Percentiles rank a stretch among this genome's conserved stretches.
These are phyloP conservation scores for Paradendryphiella salina DNA, from an alignment of 2,329 filamentous ascomycete genomes.

Conservation along the genomic window DNA sequence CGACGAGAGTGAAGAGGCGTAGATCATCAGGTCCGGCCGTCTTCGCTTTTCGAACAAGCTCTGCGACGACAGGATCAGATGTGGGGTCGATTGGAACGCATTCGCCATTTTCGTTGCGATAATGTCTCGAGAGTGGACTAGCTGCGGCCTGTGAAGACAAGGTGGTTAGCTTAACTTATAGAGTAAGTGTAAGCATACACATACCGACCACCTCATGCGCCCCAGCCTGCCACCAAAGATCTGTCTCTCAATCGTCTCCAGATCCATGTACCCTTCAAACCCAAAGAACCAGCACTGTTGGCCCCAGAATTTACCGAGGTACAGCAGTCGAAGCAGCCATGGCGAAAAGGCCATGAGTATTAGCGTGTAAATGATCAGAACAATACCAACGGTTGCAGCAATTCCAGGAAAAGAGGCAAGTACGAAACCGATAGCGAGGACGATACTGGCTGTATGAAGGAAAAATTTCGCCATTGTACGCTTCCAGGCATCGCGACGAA, in stretches of 20 bases:
- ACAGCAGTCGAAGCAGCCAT: conserved; percentile 44
- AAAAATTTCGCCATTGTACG: conserved; percentile 28
- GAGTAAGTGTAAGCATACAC: not conserved
- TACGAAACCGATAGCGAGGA: conserved; percentile 21
- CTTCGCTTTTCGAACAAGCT: conserved; percentile 30
- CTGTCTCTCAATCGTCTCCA: conserved; percentile 45
- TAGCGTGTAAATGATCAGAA: conserved; percentile 32
- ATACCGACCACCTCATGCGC: conserved; percentile 46
- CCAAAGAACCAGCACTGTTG: conserved; percentile 52
- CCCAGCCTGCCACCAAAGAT: conserved; percentile 47
- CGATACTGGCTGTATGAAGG: conserved; percentile 24
- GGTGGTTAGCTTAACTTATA: no score
- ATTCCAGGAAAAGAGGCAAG: conserved; percentile 9
- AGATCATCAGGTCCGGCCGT: conserved; percentile 31
- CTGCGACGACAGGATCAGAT: conserved; percentile 23
- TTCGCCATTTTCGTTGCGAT: conserved; percentile 32
- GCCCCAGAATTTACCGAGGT: conserved; percentile 48
- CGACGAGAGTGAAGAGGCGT: conserved; percentile 32
- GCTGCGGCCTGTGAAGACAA: conserved; percentile 9
- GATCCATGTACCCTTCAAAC: conserved; percentile 49
- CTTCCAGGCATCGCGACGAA: conserved; percentile 31
- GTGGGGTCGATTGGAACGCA: conserved; percentile 43
- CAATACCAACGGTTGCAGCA: conserved; percentile 2
- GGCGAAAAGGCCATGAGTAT: conserved; percentile 40
- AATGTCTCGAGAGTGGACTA: conserved; percentile 42